phyloP scores from a whole-genome alignment of 805 yeast species.

The Cephaloascus fragrans region DNA sequence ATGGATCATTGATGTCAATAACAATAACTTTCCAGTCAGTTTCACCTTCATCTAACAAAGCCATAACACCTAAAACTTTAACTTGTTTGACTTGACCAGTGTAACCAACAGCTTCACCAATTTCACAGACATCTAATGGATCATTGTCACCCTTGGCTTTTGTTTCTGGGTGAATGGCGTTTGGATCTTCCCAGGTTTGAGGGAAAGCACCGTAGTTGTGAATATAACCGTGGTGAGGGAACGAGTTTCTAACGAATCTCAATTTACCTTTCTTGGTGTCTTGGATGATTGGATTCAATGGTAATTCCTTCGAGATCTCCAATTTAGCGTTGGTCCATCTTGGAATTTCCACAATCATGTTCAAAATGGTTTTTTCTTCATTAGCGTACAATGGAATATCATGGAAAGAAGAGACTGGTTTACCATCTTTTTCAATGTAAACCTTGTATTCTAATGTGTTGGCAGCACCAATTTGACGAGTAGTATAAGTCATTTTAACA shows the following conservation, averaged over 20 bases:
- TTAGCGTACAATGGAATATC: slow-evolving; percentile 90
- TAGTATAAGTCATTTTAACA: slow-evolving; percentile 68
- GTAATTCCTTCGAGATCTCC: slow-evolving; percentile 51
- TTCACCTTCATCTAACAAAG: slow-evolving; percentile 87
- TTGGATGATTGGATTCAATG: slow-evolving; percentile 72
- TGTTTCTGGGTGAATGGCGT: slow-evolving; percentile 32
- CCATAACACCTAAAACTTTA: slow-evolving; percentile 68
- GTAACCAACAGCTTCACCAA: slow-evolving; percentile 34
- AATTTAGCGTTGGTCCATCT: slow-evolving; percentile 80
- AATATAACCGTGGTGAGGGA: slow-evolving; percentile 78
- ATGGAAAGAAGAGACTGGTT: slow-evolving; percentile 93
- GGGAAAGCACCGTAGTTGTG: slow-evolving; percentile 87
- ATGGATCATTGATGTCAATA: slow-evolving; percentile 57
- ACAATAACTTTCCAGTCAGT: slow-evolving; percentile 89
- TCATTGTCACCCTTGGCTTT: slow-evolving; percentile 39
- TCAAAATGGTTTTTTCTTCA: slow-evolving; percentile 68
- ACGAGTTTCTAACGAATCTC: slow-evolving; percentile 68
- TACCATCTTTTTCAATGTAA: slow-evolving; percentile 86
- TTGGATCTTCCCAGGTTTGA: slow-evolving; percentile 98
- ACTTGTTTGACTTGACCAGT: slow-evolving; percentile 50
- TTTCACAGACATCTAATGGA: slow-evolving; percentile 39
- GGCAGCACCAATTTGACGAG: slow-evolving; percentile 93
- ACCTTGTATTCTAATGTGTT: slow-evolving; percentile 91
- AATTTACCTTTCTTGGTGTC: slow-evolving; percentile 69
- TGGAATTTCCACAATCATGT: slow-evolving; percentile 35